Percentiles rank a stretch among this genome's conserved stretches.
Evolutionary conservation across 208 protist species (phyloP).

Genomic region (Trypanosoma theileri): DNA sequence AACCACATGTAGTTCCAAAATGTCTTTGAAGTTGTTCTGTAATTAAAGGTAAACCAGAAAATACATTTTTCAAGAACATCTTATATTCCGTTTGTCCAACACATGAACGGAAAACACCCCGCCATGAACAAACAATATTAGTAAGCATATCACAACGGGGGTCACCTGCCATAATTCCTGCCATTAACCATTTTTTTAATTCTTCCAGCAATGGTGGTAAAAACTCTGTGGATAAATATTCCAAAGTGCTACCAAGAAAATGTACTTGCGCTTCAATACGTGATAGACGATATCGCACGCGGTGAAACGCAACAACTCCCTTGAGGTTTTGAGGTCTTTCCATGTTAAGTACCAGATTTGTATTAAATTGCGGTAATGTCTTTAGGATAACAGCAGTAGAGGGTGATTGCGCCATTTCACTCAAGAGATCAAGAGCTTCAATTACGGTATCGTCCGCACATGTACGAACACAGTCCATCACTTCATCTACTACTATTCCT

Average conservation of each 20-base stretch:
- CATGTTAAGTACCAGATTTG: constrained; percentile 5
- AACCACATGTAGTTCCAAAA: constrained; percentile 18
- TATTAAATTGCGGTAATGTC: constrained; percentile 25
- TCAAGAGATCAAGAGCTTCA: constrained; percentile 27
- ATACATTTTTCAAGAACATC: constrained; percentile 13
- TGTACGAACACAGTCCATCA: constrained; percentile 21
- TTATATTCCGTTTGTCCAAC: constrained; percentile 26
- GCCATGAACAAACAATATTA: constrained; percentile 24
- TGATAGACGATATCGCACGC: constrained; percentile 17
- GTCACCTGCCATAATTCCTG: not conserved
- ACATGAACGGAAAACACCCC: constrained; percentile 23
- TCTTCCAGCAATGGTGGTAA: constrained; percentile 12
- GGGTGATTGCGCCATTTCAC: constrained; percentile 27
- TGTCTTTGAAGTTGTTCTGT: constrained; percentile 11
- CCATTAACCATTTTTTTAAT: constrained; percentile 4
- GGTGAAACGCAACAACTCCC: not conserved
- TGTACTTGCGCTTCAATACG: constrained; percentile 22
- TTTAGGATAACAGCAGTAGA: constrained; percentile 21
- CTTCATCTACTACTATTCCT: constrained; percentile 23
- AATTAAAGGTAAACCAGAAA: constrained; percentile 5
- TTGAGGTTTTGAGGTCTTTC: not conserved
- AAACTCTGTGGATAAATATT: constrained; percentile 4
- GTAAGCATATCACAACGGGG: not conserved
- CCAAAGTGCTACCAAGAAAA: constrained; percentile 11
- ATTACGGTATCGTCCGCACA: constrained; percentile 14